Base-by-base conservation (phyloP, 805 yeast species). In the Lachancea thermotolerans region DNA sequence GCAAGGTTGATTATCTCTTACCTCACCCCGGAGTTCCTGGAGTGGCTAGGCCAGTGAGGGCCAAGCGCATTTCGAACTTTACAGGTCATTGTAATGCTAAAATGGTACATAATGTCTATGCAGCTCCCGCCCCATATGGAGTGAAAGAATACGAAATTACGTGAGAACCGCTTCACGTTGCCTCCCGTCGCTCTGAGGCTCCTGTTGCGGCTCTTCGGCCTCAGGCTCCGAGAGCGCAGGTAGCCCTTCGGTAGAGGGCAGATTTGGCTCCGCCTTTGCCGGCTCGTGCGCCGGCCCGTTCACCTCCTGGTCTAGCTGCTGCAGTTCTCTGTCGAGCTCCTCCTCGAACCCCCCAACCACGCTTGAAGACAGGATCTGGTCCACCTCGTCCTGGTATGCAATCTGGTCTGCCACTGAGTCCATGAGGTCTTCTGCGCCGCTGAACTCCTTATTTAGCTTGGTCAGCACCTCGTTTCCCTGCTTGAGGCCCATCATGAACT, bases 21-120 rank as follows among this genome's bases (percentile, higher is more conserved):
- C 68, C 87, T 93, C 61, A 85, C 98, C 2, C 99, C 99, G 9
- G 95, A 91, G 57, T 89, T 93, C 58, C 74, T 93, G 60, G 96
- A 87, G 35, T 93, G 99, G 99, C 73, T 91, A 55, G 75, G 72
- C 50, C 72, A 65, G 39, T 39, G 28, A 41, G 28, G 8, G 25
- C 14, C 28, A 7, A 21, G 25, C 7, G 25, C 25, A 7, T 7
- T 21, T 21, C 25, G 7, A 21, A 7, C 7, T 21, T 21, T 21
- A 21, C 7, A 4, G 25, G 25, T 21, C 25, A 21, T 21, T 21
- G 25, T 21, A 21, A 21, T 15, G 21, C 37, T 16, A 34, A 34
- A 15, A 10, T 16, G 21, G 5, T n/a, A n/a, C 15, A 12, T 14
- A 31, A 31, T 31, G 34, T 14, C 42, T 17, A 11, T 25, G 30